phyloP scores from a whole-genome alignment of 768 basidiomycete species.

The Suillus subluteus region DNA sequence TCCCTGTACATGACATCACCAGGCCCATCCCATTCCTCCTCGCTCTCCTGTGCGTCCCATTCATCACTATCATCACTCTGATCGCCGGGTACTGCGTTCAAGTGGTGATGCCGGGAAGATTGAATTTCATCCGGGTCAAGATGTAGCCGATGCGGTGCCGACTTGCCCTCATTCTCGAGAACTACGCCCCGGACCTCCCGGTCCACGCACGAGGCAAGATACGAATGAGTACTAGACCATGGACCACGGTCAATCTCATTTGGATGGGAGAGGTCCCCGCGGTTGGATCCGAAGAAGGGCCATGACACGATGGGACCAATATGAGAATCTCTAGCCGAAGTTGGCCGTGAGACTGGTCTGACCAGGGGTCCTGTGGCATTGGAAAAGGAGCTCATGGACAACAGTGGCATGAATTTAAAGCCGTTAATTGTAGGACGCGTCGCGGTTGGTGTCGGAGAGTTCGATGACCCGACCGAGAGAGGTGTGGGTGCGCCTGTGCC shows the following conservation, averaged over 20 bases:
- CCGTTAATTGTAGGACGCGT: constrained; percentile 20
- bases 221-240: constrained; percentile 62
- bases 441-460: constrained; percentile 34
- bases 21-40: constrained; percentile 71
- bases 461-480: constrained; percentile 26
- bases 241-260: constrained; percentile 80
- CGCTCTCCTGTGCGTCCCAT: constrained; percentile 79
- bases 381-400: constrained; percentile 17
- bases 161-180: constrained; percentile 76
- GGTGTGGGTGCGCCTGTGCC: constrained; percentile 15
- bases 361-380: neutral
- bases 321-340: constrained; percentile 42
- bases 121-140: constrained; percentile 80
- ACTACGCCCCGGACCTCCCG: constrained; percentile 79
- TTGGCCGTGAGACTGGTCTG: constrained; percentile 16
- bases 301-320: constrained; percentile 87
- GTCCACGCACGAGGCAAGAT: constrained; percentile 65
- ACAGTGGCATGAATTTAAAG: constrained; percentile 24
- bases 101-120: constrained; percentile 69
- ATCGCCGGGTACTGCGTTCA: constrained; percentile 71
- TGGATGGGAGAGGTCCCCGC: constrained; percentile 72
- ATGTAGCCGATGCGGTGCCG: constrained; percentile 76
- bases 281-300: constrained; percentile 87
- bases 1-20: constrained; percentile 82
- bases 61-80: constrained; percentile 79